A percentile compares a stretch with the other conserved stretches of the same genome.
Evolutionary conservation across 2,329 filamentous ascomycete genomes (phyloP).

Genomic region (Domatiomyces catenatus): DNA sequence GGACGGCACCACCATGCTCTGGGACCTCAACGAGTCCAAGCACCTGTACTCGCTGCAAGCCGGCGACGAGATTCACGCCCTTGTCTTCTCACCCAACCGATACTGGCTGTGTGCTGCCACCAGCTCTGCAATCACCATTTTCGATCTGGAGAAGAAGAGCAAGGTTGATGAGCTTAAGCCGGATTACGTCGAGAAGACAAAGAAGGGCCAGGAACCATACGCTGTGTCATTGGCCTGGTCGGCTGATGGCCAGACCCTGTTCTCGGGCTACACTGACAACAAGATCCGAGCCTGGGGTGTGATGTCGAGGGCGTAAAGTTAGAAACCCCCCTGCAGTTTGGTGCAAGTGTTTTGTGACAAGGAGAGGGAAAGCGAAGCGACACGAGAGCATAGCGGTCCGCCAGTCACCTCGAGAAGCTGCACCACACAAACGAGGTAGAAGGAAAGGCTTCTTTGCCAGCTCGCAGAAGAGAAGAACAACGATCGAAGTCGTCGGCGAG

Average conservation of each 20-base stretch:
- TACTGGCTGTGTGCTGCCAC: constrained; percentile 99
- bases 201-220: constrained; percentile 98
- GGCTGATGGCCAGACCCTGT: constrained; percentile 96
- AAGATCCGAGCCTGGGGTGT: constrained; percentile 96
- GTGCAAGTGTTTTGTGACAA: background rate
- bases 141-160: constrained; percentile 99
- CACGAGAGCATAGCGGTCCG: background rate
- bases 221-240: constrained; percentile 95
- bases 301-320: constrained; percentile 69
- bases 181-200: constrained; percentile 86
- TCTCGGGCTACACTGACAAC: constrained; percentile 99
- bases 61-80: constrained; percentile 99
- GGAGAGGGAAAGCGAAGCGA: background rate
- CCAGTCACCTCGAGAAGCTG: background rate
- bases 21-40: constrained; percentile 99
- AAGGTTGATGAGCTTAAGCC: constrained; percentile 75
- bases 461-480: background rate
- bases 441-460: background rate
- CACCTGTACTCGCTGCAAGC: constrained; percentile 99
- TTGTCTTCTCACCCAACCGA: constrained; percentile 99
- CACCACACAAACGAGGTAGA: background rate
- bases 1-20: constrained; percentile 99
- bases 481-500: background rate
- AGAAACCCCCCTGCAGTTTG: background rate
- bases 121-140: constrained; percentile 97